phyloP scores from a whole-genome alignment of 805 yeast species.

The Teunomyces kruisii region DNA sequence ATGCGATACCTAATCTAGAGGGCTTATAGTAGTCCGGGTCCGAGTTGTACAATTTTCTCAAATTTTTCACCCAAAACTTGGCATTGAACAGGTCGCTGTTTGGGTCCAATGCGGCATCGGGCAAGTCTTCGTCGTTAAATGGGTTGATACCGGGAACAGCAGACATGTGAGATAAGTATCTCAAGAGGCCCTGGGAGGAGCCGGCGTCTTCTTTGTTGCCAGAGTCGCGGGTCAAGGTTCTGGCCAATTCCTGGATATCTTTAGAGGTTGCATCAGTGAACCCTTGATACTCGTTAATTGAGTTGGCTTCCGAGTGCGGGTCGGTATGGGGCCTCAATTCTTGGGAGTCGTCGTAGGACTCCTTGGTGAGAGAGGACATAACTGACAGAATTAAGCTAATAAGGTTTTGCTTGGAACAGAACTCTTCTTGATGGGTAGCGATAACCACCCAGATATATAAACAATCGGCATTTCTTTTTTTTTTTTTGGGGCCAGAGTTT shows the following conservation, averaged over 20 bases:
- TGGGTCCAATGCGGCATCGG: conserved; percentile 55
- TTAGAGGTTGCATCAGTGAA: conserved; percentile 8
- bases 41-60: conserved; percentile 49
- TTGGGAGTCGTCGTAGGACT: background rate
- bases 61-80: conserved; percentile 66
- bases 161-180: conserved; percentile 50
- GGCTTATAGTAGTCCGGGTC: conserved; percentile 68
- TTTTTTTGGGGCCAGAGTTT: too few species aligned
- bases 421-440: background rate
- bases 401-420: too few species aligned
- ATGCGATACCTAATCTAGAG: conserved; percentile 57
- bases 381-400: background rate
- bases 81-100: conserved; percentile 56
- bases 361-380: background rate
- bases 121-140: conserved; percentile 17
- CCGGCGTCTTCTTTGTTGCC: background rate
- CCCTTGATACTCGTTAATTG: conserved; percentile 14
- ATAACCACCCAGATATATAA: background rate
- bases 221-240: conserved; percentile 15
- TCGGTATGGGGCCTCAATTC: background rate
- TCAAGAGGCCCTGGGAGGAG: conserved; percentile 26
- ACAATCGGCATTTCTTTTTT: background rate
- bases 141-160: conserved; percentile 51
- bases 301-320: conserved; percentile 10
- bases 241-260: conserved; percentile 21